A percentile compares a stretch with the other conserved stretches of the same genome.
Conservation (phyloP, 768 basidiomycete species). For the Boletus subcaerulescens region DNA sequence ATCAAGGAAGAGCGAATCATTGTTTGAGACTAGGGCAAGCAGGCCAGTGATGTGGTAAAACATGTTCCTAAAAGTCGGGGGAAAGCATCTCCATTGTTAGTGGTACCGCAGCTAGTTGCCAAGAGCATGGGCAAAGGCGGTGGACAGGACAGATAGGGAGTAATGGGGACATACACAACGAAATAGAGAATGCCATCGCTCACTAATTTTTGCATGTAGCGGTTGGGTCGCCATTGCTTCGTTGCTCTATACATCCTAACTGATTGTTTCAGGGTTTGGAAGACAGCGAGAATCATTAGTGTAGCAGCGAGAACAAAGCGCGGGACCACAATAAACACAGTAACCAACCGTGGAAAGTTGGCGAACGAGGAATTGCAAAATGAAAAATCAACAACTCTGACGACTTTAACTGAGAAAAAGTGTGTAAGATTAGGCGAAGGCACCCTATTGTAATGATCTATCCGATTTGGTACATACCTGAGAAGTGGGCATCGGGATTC, state of each 20-base stretch:
- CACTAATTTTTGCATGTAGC: not conserved
- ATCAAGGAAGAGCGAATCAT: too few species aligned
- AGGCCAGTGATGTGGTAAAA: too few species aligned
- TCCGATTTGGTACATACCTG: not conserved
- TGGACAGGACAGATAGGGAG: too few species aligned
- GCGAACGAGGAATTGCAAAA: not conserved
- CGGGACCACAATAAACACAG: not conserved
- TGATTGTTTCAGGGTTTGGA: not conserved
- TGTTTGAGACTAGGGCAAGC: too few species aligned
- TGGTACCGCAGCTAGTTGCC: too few species aligned
- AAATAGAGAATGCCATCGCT: constrained; percentile 13
- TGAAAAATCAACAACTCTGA: not conserved
- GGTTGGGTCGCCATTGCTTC: constrained; percentile 4
- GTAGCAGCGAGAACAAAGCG: not conserved
- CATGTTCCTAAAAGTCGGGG: too few species aligned
- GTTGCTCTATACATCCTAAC: constrained; percentile 1
- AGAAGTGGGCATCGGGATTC: not conserved
- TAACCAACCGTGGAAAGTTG: not conserved
- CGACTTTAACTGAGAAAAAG: not conserved
- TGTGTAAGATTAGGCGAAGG: too few species aligned
- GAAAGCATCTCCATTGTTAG: too few species aligned
- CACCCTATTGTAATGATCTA: too few species aligned
- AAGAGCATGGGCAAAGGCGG: too few species aligned
- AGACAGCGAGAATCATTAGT: not conserved
- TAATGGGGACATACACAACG: not conserved